Conservation (phyloP, 2,329 filamentous ascomycete genomes). For the Pseudocercospora cruenta region DNA sequence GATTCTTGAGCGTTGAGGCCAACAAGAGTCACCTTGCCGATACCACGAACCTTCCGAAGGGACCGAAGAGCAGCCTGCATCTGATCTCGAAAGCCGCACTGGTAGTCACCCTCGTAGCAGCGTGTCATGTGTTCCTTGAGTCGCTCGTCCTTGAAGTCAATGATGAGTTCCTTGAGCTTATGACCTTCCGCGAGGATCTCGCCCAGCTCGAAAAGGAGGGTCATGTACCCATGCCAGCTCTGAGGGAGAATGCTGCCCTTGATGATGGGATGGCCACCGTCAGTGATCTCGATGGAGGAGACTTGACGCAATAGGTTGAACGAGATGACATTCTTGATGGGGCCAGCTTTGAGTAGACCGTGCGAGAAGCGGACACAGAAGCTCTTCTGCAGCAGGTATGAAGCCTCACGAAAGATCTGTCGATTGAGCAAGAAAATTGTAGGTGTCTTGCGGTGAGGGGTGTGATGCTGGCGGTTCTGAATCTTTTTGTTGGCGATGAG, state of each 20-base stretch:
- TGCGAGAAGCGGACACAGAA: constrained; percentile 36
- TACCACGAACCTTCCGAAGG: constrained; percentile 27
- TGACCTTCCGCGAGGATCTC: constrained; percentile 31
- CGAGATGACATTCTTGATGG: constrained; percentile 28
- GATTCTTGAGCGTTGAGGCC: constrained; percentile 31
- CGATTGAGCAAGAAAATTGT: constrained; percentile 41
- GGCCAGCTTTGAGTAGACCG: constrained; percentile 28
- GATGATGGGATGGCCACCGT: constrained; percentile 79
- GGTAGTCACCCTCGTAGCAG: constrained; percentile 25
- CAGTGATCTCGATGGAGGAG: constrained; percentile 70
- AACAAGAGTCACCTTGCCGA: constrained; percentile 31
- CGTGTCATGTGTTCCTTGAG: constrained; percentile 32
- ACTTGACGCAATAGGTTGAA: constrained; percentile 31
- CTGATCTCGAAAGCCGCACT: constrained; percentile 37
- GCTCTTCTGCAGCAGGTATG: constrained; percentile 31
- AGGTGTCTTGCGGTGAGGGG: constrained; percentile 29
- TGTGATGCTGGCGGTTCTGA: not conserved
- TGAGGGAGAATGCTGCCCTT: constrained; percentile 18
- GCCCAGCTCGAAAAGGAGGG: constrained; percentile 31
- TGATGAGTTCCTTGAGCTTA: constrained; percentile 34
- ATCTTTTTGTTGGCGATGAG: constrained; percentile 12
- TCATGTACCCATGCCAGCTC: constrained; percentile 36
- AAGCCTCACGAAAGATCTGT: constrained; percentile 40
- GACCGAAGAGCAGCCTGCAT: constrained; percentile 22
- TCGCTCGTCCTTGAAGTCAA: constrained; percentile 29